Evolutionary conservation across 345 rosid genomes (phyloP), one percentile per base, ranked within the genome.

Genomic region (Alliaria petiolata): DNA sequence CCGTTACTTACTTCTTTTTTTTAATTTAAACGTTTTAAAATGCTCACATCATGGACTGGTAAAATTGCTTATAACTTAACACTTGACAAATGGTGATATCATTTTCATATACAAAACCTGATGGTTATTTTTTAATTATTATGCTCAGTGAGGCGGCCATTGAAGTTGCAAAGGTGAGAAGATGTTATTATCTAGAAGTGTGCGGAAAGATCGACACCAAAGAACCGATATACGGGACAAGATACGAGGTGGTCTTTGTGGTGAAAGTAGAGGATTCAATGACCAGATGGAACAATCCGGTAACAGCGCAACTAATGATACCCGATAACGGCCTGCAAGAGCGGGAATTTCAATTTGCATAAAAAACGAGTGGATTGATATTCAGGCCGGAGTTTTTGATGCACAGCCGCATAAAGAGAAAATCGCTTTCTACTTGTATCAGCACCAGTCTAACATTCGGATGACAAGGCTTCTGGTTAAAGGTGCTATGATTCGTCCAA

Each of bases 121-220:
- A 38, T 44, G 47, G 26, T n/a, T n/a, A n/a, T n/a, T n/a, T n/a
- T n/a, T n/a, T n/a, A n/a, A n/a, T n/a, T 22, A 22, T 35, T 35
- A 57, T 69, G 13, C 5, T 57, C n/a, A 71, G 75, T 13, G 53
- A 53, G 34, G 42, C 6, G 14, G 51, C 50, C 61, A 49, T 85
- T 16, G 82, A 85, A 17, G 79, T 78, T 53, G 84, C 82, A 0
- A 83, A 77, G 65, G 71, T 88, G 60, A 4, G 69, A 30, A 2
- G 17, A 0, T 81, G 79, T 16, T 80, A 85, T 14, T 81, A 89
- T 87, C 83, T 91, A 16, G 89, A 82, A 10, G 58, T 80, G 22
- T 36, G 22, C 4, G 85, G 78, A 12, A 76, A 28, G 49, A 70
- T 84, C 5, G 70, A 81, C 52, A 56, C 76, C 11, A 40, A 17